Evolutionary conservation across 495 filamentous ascomycete genomes (phyloP), one percentile per base, ranked within the genome.

Genomic region (Neurospora sp.): DNA sequence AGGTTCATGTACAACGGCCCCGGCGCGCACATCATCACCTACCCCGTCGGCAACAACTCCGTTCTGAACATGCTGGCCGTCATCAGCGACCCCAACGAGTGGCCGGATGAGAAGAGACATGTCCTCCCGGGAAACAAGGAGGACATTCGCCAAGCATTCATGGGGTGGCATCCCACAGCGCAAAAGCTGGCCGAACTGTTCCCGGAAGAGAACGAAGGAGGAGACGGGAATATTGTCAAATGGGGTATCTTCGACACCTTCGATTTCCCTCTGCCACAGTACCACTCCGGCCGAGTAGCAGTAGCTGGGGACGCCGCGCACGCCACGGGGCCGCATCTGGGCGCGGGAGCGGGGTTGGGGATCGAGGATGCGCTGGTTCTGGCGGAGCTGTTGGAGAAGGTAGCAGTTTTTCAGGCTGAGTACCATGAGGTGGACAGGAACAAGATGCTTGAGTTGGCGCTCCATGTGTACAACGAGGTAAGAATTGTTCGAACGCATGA

Each of bases 231-330:
- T 31, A 31, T 87, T 68, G 84, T 88, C 71, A 86, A 86, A 71
- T 89, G 87, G 87, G 87, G 77, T 0, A 81, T 89, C 7, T 89
- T 89, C 70, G 87, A 89, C 71, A 83, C 82, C 76, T 76, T 72
- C 2, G 82, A 86, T 5, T 72, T 82, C 17, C 87, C 86, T 1
- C 81, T 80, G 0, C 77, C 81, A 6, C 41, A 68, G 2, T 89
- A 86, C 71, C 31, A 73, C 22, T 68, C 68, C 1, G 85, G 83
- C 0, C 73, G 78, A 16, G 75, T 87, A 1, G 84, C 83, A 45
- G 61, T 89, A 31, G 85, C 86, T 0, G 86, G 87, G 0, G 86
- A 88, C 59, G 83, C 82, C 8, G 81, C 82, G 1, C 80, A 81
- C 20, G 80, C 83, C 8, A 73, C 78, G 6, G 79, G 80, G 0